Base-by-base conservation (phyloP, 208 protist genomes). In the Wallacemonas collosoma region DNA sequence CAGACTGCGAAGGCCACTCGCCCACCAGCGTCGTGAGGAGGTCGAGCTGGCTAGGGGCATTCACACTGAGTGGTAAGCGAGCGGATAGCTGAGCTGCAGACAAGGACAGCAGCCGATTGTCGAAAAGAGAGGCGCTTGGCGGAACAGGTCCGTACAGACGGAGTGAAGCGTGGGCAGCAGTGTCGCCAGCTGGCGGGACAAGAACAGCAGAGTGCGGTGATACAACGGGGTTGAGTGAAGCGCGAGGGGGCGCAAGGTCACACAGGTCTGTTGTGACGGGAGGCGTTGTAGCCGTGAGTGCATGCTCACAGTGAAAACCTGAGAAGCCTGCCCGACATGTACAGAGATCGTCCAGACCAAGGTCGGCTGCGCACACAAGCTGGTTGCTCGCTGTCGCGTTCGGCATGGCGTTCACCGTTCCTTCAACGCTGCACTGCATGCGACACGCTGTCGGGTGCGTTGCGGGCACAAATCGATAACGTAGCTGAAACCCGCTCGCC, bases 381-480 rank as follows among this genome's bases (percentile, higher is more conserved):
- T 70, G 9, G 15, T 60, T 48, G 38, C 0, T 14, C 4, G 40
- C 26, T 3, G 41, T 8, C 8, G 3, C 43, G 12, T 26, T 4
- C n/a, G 39, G 41, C 43, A 39, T 9, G 60, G 3, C 43, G 12
- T 65, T 41, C 7, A 8, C 57, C 17, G 36, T 7, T 7, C 41
- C 4, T 15, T 5, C 60, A 48, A 38, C 40, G 8, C 4, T 9
- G 60, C 60, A 65, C 40, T 65, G 1, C 60, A 65, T 41, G n/a
- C 17, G 41, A n/a, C 60, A 65, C 38, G 43, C 40, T 3, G 60
- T 3, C 12, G 38, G n/a, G 41, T 14, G 17, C 3, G 11, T 38
- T 40, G n/a, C 15, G n/a, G 68, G 58, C 15, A 76, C 78, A 75
- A 93, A 90, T n/a, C 55, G 71, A 68, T 93, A 93, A 41, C 69